Percentiles rank a stretch among this genome's conserved stretches.
These are phyloP conservation scores for Alternaria postmessia DNA, from an alignment of 2,329 filamentous ascomycete species.

Conservation along the genomic window DNA sequence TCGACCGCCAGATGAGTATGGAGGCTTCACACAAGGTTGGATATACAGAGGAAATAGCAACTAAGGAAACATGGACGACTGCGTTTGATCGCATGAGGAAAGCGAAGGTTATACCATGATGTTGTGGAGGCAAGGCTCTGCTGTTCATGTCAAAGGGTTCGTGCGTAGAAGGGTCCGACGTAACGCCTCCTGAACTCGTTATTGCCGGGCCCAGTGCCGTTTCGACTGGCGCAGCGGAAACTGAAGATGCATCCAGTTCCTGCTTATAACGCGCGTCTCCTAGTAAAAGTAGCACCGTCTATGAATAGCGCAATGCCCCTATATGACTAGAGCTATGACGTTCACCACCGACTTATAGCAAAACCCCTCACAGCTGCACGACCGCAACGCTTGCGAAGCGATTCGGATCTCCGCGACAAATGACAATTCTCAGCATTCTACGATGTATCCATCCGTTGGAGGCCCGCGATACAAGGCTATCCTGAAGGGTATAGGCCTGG, in stretches of 20 bases:
- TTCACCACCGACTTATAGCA: not conserved
- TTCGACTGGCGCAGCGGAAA: not conserved
- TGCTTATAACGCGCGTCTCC: not conserved
- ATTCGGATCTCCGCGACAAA: not conserved
- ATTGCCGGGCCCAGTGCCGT: not conserved
- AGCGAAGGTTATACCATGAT: conserved; percentile 52
- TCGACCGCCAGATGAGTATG: conserved; percentile 59
- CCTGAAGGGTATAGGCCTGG: conserved; percentile 9
- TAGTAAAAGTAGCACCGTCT: not conserved
- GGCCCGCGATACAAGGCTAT: conserved; percentile 5
- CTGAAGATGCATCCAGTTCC: not conserved
- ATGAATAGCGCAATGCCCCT: conserved; percentile 11
- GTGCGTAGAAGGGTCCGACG: not conserved
- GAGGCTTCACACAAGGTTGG: conserved; percentile 49
- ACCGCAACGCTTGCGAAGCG: not conserved
- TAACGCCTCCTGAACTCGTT: not conserved
- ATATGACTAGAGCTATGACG: conserved; percentile 16
- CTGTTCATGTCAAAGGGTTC: not conserved
- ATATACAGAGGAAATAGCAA: conserved; percentile 52
- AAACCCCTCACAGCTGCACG: not conserved
- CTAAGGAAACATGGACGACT: conserved; percentile 54
- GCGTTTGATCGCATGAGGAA: conserved; percentile 55
- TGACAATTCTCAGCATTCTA: not conserved
- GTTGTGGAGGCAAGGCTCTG: not conserved
- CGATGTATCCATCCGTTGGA: conserved; percentile 11